Conservation (phyloP, 768 basidiomycete genomes). For the Gymnopilus junonius region DNA sequence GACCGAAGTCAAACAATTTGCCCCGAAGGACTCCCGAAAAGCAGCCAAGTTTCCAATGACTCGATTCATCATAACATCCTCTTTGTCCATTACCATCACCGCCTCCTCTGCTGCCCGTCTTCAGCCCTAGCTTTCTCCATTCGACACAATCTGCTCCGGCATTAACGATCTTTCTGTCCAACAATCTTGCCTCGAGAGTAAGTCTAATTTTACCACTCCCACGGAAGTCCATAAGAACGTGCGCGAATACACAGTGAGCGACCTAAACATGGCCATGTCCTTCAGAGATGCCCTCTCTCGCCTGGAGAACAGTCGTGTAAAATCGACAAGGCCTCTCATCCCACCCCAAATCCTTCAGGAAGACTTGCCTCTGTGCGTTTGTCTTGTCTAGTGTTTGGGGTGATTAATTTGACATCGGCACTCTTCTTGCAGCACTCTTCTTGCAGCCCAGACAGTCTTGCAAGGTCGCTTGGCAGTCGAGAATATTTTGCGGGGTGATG, state of each 20-base stretch:
- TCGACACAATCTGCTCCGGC: conserved; percentile 10
- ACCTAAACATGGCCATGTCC: conserved; percentile 68
- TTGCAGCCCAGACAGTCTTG: conserved; percentile 86
- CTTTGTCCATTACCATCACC: background rate
- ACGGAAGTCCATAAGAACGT: conserved; percentile 18
- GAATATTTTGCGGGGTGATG: conserved; percentile 79
- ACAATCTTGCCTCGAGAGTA: conserved; percentile 7
- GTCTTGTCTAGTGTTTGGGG: background rate
- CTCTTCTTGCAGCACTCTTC: conserved; percentile 60
- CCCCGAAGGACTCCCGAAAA: background rate
- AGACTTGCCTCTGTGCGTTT: conserved; percentile 80
- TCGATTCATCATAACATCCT: background rate
- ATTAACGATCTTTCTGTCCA: conserved; percentile 4
- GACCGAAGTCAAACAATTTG: background rate
- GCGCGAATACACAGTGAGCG: conserved; percentile 41
- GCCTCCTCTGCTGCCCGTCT: background rate
- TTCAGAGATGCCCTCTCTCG: conserved; percentile 80
- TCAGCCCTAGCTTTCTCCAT: background rate
- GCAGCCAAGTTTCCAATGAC: background rate
- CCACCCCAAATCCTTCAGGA: conserved; percentile 95
- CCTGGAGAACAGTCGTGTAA: conserved; percentile 88
- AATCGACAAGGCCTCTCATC: conserved; percentile 84
- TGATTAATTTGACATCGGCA: background rate
- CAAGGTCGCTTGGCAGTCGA: conserved; percentile 83
- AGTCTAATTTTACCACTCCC: conserved; percentile 13